phyloP scores from a whole-genome alignment of 495 filamentous ascomycete genomes.

The Trichoderma erinaceum region DNA sequence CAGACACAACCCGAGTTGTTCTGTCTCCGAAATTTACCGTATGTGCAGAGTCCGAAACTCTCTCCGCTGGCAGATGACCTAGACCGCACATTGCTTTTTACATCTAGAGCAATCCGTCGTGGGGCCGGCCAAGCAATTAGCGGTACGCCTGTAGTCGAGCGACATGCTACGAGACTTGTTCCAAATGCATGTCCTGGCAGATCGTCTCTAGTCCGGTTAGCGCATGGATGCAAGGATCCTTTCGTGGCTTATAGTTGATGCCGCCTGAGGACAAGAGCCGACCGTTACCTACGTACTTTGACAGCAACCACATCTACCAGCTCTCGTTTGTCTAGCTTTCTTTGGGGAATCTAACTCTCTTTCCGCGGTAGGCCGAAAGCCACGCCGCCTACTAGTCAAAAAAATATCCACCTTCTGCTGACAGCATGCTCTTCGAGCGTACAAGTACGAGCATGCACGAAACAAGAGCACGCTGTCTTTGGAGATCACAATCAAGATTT shows the following conservation, averaged over 20 bases:
- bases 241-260: background rate
- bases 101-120: background rate
- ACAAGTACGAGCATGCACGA: too few relatives aligned
- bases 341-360: background rate
- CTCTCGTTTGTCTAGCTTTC: background rate
- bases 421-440: too few relatives aligned
- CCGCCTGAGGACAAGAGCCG: background rate
- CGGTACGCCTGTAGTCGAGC: background rate
- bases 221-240: background rate
- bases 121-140: background rate
- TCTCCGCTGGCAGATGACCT: too few relatives aligned
- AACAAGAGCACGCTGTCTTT: too few relatives aligned
- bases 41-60: too few relatives aligned
- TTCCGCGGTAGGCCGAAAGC: background rate
- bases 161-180: background rate
- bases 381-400: background rate
- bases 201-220: background rate
- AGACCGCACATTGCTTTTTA: too few relatives aligned
- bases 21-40: too few relatives aligned
- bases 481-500: too few relatives aligned
- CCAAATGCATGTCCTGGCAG: background rate
- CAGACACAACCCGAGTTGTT: too few relatives aligned
- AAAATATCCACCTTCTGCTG: too few relatives aligned
- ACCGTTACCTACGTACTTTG: background rate
- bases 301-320: background rate